Percentiles rank a stretch among this genome's conserved stretches.
Evolutionary conservation across 257 asterid species (phyloP).

Genomic region (Salvia hispanica): DNA sequence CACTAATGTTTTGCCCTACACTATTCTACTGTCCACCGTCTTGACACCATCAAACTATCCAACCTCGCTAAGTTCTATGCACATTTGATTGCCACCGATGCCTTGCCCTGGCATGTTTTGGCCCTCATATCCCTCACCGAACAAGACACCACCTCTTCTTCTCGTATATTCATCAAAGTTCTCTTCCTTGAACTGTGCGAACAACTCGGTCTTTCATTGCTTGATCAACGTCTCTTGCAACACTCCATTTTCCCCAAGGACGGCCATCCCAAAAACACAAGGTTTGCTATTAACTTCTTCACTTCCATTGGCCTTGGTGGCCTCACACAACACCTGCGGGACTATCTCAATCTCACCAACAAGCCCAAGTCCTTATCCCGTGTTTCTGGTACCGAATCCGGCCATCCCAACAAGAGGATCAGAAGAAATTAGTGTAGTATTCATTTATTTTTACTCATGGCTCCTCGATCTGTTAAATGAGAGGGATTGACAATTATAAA

Average conservation of each 20-base stretch:
- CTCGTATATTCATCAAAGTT: slow-evolving; percentile 91
- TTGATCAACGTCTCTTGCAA: slow-evolving; percentile 85
- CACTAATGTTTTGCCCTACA: slow-evolving; percentile 83
- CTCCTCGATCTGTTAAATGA: too few species aligned
- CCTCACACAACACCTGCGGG: slow-evolving; percentile 73
- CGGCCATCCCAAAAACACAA: slow-evolving; percentile 69
- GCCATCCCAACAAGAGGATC: too few species aligned
- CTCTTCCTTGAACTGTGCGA: slow-evolving; percentile 90
- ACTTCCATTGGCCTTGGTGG: slow-evolving; percentile 93
- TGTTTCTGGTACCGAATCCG: too few species aligned
- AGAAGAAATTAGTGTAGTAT: too few species aligned
- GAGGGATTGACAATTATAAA: too few species aligned
- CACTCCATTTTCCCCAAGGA: slow-evolving; percentile 81
- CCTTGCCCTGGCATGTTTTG: slow-evolving; percentile 84
- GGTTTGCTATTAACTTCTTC: slow-evolving; percentile 85
- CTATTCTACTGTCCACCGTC: slow-evolving; percentile 88
- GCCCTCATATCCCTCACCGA: slow-evolving; percentile 85
- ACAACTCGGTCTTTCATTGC: slow-evolving; percentile 80
- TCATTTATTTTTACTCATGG: too few species aligned
- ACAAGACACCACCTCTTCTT: slow-evolving; percentile 94
- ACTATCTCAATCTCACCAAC: slow-evolving; percentile 64
- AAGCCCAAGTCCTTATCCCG: slow-evolving; percentile 46
- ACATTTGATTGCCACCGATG: slow-evolving; percentile 81
- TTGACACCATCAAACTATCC: slow-evolving; percentile 83
- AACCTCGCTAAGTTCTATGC: slow-evolving; percentile 94